These are phyloP conservation scores for Cyclocybe cylindracea DNA, from an alignment of 768 basidiomycete genomes.

Conservation along the genomic window DNA sequence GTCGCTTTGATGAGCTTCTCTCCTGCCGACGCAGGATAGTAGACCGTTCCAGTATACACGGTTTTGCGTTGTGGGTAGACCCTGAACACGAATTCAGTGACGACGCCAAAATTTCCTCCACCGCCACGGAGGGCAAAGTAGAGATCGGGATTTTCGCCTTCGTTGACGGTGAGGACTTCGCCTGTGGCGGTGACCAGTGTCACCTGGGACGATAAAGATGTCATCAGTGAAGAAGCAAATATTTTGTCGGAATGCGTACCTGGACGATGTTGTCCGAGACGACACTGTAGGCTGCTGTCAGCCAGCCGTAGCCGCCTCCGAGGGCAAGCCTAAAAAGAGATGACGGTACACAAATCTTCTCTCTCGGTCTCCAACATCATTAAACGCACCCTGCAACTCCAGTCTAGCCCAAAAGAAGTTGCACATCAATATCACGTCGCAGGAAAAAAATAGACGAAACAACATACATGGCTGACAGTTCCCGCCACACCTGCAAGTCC, in stretches of 20 bases:
- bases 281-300: constrained; percentile 42
- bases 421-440: background rate
- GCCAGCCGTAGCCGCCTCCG: constrained; percentile 56
- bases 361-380: background rate
- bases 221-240: background rate
- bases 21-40: constrained; percentile 30
- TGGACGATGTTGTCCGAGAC: constrained; percentile 46
- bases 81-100: constrained; percentile 47
- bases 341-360: background rate
- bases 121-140: constrained; percentile 54
- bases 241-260: constrained; percentile 10
- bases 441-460: background rate
- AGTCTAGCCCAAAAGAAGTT: constrained; percentile 29
- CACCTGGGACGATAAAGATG: constrained; percentile 23
- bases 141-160: constrained; percentile 39
- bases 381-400: constrained; percentile 44
- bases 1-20: constrained; percentile 29
- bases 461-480: constrained; percentile 46
- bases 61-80: constrained; percentile 48
- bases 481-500: constrained; percentile 46
- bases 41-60: constrained; percentile 41
- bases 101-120: constrained; percentile 53
- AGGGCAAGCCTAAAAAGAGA: constrained; percentile 38
- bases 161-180: constrained; percentile 31
- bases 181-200: constrained; percentile 46